Conservation (phyloP, 2,329 filamentous ascomycete genomes). For the Fusarium odoratissimum region DNA sequence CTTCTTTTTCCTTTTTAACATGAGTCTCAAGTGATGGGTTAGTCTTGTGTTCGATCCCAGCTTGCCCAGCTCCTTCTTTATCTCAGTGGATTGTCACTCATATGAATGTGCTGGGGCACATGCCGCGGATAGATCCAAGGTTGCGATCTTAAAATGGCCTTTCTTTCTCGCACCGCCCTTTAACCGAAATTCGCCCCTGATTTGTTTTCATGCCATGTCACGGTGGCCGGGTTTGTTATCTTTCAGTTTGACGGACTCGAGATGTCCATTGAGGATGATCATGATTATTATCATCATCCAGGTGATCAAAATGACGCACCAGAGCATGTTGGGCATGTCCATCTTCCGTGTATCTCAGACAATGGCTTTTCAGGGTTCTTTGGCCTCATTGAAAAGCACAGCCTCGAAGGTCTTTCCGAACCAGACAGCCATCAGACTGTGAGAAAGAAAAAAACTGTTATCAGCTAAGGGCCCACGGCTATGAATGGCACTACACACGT, state of each 20-base stretch:
- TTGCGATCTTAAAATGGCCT: constrained; percentile 12
- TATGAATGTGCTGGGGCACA: constrained; percentile 15
- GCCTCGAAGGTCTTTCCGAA: neutral
- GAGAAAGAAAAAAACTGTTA: neutral
- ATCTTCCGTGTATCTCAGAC: neutral
- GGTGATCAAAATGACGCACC: constrained; percentile 10
- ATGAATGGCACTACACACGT: neutral
- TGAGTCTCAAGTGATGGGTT: constrained; percentile 17
- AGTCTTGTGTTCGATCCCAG: constrained; percentile 7
- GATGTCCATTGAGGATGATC: constrained; percentile 4
- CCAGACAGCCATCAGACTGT: constrained; percentile 1
- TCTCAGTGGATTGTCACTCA: constrained; percentile 17
- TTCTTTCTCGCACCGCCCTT: constrained; percentile 17
- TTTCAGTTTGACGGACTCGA: constrained; percentile 8
- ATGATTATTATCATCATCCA: constrained; percentile 5
- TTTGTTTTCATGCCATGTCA: constrained; percentile 16
- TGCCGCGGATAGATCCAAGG: constrained; percentile 34
- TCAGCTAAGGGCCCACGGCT: neutral
- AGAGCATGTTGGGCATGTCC: neutral
- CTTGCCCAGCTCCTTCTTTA: neutral
- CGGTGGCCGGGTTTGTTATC: constrained; percentile 26
- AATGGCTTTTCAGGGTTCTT: constrained; percentile 8
- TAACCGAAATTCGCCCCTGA: constrained; percentile 25
- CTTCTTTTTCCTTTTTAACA: neutral
- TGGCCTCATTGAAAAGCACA: neutral